Evolutionary conservation across 2,329 filamentous ascomycete species (phyloP).

Genomic region (Penicillium polonicum): DNA sequence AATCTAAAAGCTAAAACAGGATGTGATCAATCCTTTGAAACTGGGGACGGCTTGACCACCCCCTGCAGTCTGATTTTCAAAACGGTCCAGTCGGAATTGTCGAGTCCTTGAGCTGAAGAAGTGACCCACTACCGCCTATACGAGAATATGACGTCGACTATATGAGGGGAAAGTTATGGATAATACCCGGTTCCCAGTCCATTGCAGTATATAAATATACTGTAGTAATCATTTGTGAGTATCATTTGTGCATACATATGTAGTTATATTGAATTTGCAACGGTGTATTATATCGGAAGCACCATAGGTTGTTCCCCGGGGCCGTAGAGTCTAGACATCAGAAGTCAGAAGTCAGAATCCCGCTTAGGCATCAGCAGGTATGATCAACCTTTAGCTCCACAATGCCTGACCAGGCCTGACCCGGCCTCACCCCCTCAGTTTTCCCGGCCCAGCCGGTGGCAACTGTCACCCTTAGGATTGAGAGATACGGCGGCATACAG

Average conservation of each 20-base stretch:
- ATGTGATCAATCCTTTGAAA: slow-evolving; percentile 9
- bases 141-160: slow-evolving; percentile 29
- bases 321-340: slow-evolving; percentile 1
- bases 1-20: not conserved
- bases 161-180: slow-evolving; percentile 7
- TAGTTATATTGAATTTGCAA: not conserved
- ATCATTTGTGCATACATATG: too few species aligned
- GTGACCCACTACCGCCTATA: slow-evolving; percentile 16
- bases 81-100: slow-evolving; percentile 23
- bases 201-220: not conserved
- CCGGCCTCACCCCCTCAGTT: slow-evolving; percentile 6
- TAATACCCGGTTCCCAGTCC: not conserved
- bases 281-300: not conserved
- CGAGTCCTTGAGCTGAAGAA: slow-evolving; percentile 12
- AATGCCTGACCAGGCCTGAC: not conserved
- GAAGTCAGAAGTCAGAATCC: not conserved
- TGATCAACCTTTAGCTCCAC: slow-evolving; percentile 7
- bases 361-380: slow-evolving; percentile 7
- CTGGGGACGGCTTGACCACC: not conserved
- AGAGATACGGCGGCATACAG: slow-evolving; percentile 21
- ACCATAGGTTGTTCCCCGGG: not conserved
- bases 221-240: too few species aligned
- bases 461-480: slow-evolving; percentile 14
- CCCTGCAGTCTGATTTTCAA: slow-evolving; percentile 3
- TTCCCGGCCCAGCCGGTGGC: slow-evolving; percentile 21